Base-by-base conservation (phyloP, 371 early-diverging fungal genomes). In the Circinella umbellata region DNA sequence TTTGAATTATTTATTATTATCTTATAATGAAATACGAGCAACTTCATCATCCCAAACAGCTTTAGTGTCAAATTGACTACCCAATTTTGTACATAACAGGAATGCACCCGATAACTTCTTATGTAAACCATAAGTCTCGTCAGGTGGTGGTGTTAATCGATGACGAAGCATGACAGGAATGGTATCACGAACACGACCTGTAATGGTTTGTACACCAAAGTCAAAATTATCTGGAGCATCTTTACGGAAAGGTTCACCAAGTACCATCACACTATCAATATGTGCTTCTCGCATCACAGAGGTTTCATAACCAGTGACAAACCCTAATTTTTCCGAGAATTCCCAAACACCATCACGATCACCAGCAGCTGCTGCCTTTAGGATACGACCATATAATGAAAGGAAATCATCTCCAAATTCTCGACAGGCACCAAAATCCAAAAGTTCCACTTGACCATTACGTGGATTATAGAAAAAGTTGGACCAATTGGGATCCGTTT, bases 401-500 rank as follows among this genome's bases (percentile, higher is more conserved):
- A 93, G 78, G 72, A 99, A 99, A 46, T 79, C 71, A 35, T 86
- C 75, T 14, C 87, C 84, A 73, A 93, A 98, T 63, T 88, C 91
- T n/a, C 97, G 88, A 35, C 94, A 92, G 2, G 98, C 95, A 15
- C 99, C 99, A 86, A 99, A 99, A 76, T 99, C 99, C 35, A 99
- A 75, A 72, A 99, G 73, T 36, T 92, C 90, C 60, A 98, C 84
- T 82, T 88, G 92, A 39, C 83, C 80, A 17, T 85, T 85, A 7
- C 51, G 49, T 15, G 74, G 77, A 73, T 95, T 89, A 75, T 95
- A 99, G 69, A 99, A 82, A 74, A 99, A 99, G 78, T 99, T 99
- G 65, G 95, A 89, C 98, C 98, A 99, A 76, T 99, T 99, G 5
- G 99, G 99, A 75, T 99, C 99, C 13, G 99, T 99, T 79, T 99